Base-by-base conservation (phyloP, 108 stramenopile genomes). In the Bacterosira constricta region DNA sequence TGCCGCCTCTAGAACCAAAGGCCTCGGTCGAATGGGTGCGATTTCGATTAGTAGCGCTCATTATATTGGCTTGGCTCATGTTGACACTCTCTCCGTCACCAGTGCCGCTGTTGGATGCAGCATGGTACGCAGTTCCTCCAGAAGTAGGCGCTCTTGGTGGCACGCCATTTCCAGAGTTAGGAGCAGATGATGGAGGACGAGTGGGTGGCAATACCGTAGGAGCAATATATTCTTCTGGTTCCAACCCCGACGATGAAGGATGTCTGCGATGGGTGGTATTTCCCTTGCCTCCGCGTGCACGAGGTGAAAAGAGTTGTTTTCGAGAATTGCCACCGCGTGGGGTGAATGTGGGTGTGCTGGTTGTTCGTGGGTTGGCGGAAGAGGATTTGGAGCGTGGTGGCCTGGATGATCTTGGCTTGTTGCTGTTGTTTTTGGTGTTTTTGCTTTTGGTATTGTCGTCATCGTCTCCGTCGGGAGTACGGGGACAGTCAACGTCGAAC, bases 401-500 rank as follows among this genome's bases (percentile, higher is more conserved):
- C 60, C 10, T n/a, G 20, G 61, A 13, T 9, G 41, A n/a, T 30
- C 61, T n/a, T 36, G 34, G 17, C 4, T n/a, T 54, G 29, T n/a
- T n/a, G 29, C 7, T 27, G 1, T 23, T 53, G 27, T 13, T 1
- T 20, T 21, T 0, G 3, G 8, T 20, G 15, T 37, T 56, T 17
- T 17, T 32, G 7, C 34, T 9, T 9, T 37, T 41, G 10, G 23
- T 57, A 13, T 32, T 46, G 32, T 41, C 50, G 36, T 60, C 50
- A 38, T 36, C 29, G 26, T 62, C 69, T 7, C 64, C 70, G 65
- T 79, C 78, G 46, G 78, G 78, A 21, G 78, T 79, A 37, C 37
- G 55, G 46, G 78, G 78, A 36, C 78, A 79, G 65, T 79, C 78
- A 8, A 79, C 65, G 27, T 79, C 78, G 39, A 79, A 79, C 46